Conservation (phyloP, 2,329 filamentous ascomycete species). For the Arthrobotrys musiformis region DNA sequence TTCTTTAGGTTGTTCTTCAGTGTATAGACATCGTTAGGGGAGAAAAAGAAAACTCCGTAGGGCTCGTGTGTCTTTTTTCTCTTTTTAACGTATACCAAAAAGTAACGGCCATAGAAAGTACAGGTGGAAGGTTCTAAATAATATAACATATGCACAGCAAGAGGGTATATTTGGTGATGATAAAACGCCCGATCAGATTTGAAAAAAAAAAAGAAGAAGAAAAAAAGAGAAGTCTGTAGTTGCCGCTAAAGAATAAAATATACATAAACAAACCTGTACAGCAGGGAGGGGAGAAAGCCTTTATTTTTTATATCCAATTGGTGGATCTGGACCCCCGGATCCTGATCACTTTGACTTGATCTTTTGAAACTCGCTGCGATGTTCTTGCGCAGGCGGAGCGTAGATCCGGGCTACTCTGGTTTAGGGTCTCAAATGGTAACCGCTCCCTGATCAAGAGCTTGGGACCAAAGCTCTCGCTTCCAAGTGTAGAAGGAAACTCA, state of each 20-base stretch:
- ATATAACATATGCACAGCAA: slow-evolving; percentile 12
- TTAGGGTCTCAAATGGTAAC: slow-evolving; percentile 29
- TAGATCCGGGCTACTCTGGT: slow-evolving; percentile 50
- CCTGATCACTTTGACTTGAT: slow-evolving; percentile 50
- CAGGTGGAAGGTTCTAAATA: slow-evolving; percentile 5
- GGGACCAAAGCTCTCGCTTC: slow-evolving; percentile 19
- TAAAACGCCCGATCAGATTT: slow-evolving; percentile 29
- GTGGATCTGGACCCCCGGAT: slow-evolving; percentile 40
- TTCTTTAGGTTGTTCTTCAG: not conserved
- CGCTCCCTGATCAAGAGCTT: slow-evolving; percentile 30
- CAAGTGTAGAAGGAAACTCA: slow-evolving; percentile 19
- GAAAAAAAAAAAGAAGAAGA: not conserved
- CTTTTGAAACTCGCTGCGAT: slow-evolving; percentile 49
- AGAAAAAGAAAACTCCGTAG: not conserved
- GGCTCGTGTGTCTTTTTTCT: not conserved
- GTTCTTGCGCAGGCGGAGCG: slow-evolving; percentile 38
- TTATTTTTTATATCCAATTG: slow-evolving; percentile 39
- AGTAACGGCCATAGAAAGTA: not conserved
- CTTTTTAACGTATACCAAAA: not conserved
- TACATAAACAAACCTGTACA: not conserved
- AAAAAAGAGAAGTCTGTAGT: not conserved
- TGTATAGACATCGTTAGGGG: not conserved
- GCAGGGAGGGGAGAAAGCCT: not conserved
- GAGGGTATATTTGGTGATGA: slow-evolving; percentile 39
- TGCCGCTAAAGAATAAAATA: slow-evolving; percentile 38